phyloP scores from a whole-genome alignment of 257 asterid species.

The Apocynum venetum region DNA sequence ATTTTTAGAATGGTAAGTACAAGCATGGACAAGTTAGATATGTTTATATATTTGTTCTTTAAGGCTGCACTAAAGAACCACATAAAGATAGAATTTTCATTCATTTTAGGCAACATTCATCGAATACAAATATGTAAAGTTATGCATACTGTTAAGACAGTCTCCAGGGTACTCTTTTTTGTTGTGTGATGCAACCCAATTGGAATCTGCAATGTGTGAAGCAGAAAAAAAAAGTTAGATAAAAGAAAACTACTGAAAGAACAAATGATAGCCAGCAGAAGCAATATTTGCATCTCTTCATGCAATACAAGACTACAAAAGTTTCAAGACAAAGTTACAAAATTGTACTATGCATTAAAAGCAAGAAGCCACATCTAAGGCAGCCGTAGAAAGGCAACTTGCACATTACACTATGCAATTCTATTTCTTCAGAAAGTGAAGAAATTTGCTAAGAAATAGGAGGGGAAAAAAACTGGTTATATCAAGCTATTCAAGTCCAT shows the following conservation, averaged over 20 bases:
- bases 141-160: slow-evolving; percentile 82
- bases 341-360: not conserved
- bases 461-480: not conserved
- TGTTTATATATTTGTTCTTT: not conserved
- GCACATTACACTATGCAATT: not conserved
- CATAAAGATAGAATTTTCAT: not conserved
- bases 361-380: slow-evolving; percentile 5
- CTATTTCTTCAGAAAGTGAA: not conserved
- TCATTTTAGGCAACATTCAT: not conserved
- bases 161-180: slow-evolving; percentile 80
- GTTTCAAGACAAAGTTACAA: not conserved
- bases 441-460: not conserved
- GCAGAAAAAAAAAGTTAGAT: not conserved
- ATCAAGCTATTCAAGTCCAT: not conserved
- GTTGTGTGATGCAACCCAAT: slow-evolving; percentile 86
- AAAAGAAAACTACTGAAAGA: not conserved
- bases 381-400: not conserved
- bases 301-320: not conserved
- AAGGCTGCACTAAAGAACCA: slow-evolving; percentile 3
- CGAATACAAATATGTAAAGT: not conserved
- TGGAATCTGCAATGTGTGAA: slow-evolving; percentile 67
- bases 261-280: not conserved
- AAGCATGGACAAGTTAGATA: not conserved
- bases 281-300: not conserved
- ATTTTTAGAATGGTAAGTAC: not conserved